Evolutionary conservation across 441 rosid species (phyloP), one percentile per base, ranked within the genome.

Genomic region (Gossypium laxum): DNA sequence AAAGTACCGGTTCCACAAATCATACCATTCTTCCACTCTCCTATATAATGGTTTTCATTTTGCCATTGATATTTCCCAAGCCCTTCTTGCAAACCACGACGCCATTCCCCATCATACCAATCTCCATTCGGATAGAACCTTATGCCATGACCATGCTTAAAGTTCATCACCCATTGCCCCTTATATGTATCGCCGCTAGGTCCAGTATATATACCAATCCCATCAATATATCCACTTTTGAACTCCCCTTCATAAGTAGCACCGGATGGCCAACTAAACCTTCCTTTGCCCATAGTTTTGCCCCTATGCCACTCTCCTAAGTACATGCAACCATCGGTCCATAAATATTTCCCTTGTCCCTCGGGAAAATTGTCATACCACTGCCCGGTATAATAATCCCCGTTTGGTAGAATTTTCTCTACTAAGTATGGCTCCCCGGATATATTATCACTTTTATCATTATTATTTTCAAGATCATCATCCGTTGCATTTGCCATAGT

Each of bases 281-380:
- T 82, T 2, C 93, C 93, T 62, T 69, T 82, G 34, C 93, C 93
- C 84, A 72, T 86, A 0, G 84, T 84, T 75, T 82, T 88, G n/a
- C 93, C 93, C 32, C 73, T 79, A 41, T 75, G 72, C 93, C 93
- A 88, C n/a, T 88, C 89, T 7, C 93, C 91, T 1, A 86, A 75
- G 67, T 86, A 88, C 85, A 85, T 84, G 45, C 89, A 88, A 2
- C 90, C 91, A 69, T 88, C 92, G 0, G 88, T 84, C 92, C 92
- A 88, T 0, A 88, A 78, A 73, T 88, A 86, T 59, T 85, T 88
- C 2, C 92, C 92, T 4, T 82, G 85, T 18, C 93, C 93, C 43
- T 85, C 80, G 0, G 93, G 93, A 3, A 80, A 76, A 76, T 77
- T 83, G 15, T 86, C 87, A 48, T 61, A 71, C 90, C 93, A 88